Evolutionary conservation across 257 asterid genomes (phyloP), one percentile per base, ranked within the genome.

Genomic region (Solanum pimpinellifolium): DNA sequence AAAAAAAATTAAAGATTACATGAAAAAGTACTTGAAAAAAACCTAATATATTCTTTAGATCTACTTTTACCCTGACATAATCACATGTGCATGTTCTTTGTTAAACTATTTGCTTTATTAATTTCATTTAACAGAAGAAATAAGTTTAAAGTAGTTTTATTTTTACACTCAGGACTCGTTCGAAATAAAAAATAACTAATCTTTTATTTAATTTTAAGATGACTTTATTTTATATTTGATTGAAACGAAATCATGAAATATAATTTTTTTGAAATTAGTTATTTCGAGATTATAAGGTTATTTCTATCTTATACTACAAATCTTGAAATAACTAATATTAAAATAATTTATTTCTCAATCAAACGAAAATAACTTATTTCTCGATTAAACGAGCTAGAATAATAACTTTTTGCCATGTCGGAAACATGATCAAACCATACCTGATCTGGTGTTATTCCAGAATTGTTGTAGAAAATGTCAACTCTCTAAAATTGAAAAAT

Each of bases 361-460:
- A 1, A 18, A 56, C 4, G 4, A 7, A 1, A 33, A 33, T 33
- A 33, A 33, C 10, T 56, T 56, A 56, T 56, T 56, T 18, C 65
- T 18, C 3, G 4, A 56, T 56, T 2, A 1, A 18, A 56, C 4
- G 2, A 7, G 11, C n/a, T 20, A 2, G 65, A 56, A 56, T 56
- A 56, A 56, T 56, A 56, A 56, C 65, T 20, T 56, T 56, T 56
- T 56, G 65, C 25, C 8, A 7, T 56, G 42, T 8, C 20, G 44
- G 15, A 9, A 20, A 18, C 25, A 15, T 12, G 14, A 42, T 39
- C 9, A 73, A 83, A 56, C 11, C 47, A 46, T 93, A 96, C 98
- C 99, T 93, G 97, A 12, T 92, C 93, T 4, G 99, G 99, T 21
- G 95, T 95, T 89, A 96, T 94, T 65, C 80, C 89, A 6, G 99